Evolutionary conservation across 2,329 filamentous ascomycete genomes (phyloP).

Genomic region (Fusarium multiceps): DNA sequence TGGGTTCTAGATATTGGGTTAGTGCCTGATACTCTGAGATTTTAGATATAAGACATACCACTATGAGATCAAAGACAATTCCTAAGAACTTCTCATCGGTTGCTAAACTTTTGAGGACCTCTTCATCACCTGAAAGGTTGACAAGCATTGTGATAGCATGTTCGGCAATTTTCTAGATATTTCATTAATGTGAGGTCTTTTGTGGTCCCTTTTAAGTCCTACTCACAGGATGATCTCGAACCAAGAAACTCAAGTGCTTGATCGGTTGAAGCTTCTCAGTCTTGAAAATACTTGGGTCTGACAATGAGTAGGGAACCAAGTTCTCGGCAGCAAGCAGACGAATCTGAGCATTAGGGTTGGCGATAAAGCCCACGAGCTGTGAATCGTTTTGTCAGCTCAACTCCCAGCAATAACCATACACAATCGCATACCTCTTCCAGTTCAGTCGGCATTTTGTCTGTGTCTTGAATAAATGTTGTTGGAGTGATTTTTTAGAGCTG

Average conservation of each 20-base stretch:
- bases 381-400: constrained; percentile 17
- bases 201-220: too few relatives aligned
- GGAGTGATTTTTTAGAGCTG: constrained; percentile 35
- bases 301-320: constrained; percentile 82
- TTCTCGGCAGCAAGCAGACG: constrained; percentile 87
- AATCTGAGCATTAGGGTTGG: constrained; percentile 91
- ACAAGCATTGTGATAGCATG: constrained; percentile 92
- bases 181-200: constrained; percentile 5
- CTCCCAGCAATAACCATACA: accelerated
- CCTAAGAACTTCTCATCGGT: constrained; percentile 86
- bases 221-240: constrained; percentile 83
- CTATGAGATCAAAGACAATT: constrained; percentile 76
- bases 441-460: constrained; percentile 73
- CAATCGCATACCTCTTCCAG: constrained; percentile 73
- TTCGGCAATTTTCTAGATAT: constrained; percentile 83
- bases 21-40: neutral
- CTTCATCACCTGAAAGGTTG: constrained; percentile 81
- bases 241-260: constrained; percentile 86
- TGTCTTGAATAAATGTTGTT: constrained; percentile 5
- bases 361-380: constrained; percentile 92
- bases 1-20: constrained; percentile 63
- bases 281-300: constrained; percentile 86
- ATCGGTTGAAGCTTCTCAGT: constrained; percentile 79
- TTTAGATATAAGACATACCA: constrained; percentile 63
- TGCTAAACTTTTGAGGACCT: constrained; percentile 77